Conservation (phyloP, 441 rosid genomes). For the Flueggea neowawraea region DNA sequence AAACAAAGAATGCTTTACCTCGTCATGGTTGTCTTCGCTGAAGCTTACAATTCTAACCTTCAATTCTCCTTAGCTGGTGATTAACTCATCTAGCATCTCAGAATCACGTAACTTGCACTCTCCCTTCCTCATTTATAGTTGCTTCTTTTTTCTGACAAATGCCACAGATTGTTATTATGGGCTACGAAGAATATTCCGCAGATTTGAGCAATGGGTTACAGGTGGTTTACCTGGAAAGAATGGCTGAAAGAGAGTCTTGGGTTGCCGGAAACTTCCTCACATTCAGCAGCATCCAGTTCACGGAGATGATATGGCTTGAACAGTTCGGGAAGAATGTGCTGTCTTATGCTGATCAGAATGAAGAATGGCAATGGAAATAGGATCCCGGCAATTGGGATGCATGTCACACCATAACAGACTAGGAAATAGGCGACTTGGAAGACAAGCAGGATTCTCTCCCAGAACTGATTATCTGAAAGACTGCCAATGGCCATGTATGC, state of each 20-base stretch:
- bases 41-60: conserved; percentile 45
- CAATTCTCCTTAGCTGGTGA: conserved; percentile 67
- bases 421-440: conserved; percentile 48
- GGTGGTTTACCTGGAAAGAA: conserved; percentile 13
- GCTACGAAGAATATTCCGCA: too few relatives aligned
- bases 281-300: conserved; percentile 57
- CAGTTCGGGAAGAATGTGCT: conserved; percentile 45
- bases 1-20: conserved; percentile 27
- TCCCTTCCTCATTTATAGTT: conserved; percentile 21
- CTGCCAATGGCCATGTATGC: conserved; percentile 63
- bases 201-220: too few relatives aligned
- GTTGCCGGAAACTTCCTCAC: conserved; percentile 38
- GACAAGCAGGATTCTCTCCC: conserved; percentile 48
- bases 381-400: conserved; percentile 59
- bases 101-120: conserved; percentile 32
- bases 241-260: conserved; percentile 26
- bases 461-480: conserved; percentile 59
- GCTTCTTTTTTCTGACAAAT: conserved; percentile 17
- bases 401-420: conserved; percentile 49
- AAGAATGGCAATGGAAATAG: conserved; percentile 61
- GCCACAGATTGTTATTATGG: too few relatives aligned
- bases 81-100: conserved; percentile 66
- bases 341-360: conserved; percentile 43
- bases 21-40: conserved; percentile 32
- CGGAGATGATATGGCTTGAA: conserved; percentile 29